phyloP scores from a whole-genome alignment of 2,329 filamentous ascomycete genomes.

The Fusarium gaditjirri region DNA sequence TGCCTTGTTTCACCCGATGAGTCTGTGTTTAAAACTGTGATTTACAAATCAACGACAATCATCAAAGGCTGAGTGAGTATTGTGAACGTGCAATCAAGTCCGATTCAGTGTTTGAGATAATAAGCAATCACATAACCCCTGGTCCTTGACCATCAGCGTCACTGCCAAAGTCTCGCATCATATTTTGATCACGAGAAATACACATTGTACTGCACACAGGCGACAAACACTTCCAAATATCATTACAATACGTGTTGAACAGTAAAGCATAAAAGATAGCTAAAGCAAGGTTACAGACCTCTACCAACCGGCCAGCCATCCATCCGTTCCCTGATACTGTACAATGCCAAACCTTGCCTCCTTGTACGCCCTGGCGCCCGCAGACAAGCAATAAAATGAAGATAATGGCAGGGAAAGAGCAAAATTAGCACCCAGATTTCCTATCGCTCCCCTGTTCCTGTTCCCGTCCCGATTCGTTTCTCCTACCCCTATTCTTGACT shows the following conservation, averaged over 20 bases:
- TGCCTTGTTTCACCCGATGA: background rate
- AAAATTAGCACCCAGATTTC: slow-evolving; percentile 7
- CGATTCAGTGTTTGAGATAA: background rate
- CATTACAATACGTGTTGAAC: slow-evolving; percentile 25
- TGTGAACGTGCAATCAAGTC: background rate
- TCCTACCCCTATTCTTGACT: slow-evolving; percentile 6
- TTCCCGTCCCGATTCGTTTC: slow-evolving; percentile 1
- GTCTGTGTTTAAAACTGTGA: background rate
- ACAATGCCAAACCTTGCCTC: slow-evolving; percentile 30
- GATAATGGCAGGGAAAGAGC: slow-evolving; percentile 2
- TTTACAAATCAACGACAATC: background rate
- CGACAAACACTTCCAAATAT: background rate
- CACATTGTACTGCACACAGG: background rate
- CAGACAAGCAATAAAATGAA: slow-evolving; percentile 3
- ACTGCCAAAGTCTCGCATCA: background rate
- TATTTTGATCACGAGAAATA: background rate
- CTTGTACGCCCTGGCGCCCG: slow-evolving; percentile 32
- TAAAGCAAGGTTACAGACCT: slow-evolving; percentile 26
- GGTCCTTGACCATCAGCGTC: background rate
- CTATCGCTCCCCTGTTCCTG: background rate
- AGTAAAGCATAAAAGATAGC: slow-evolving; percentile 29
- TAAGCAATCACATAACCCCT: background rate
- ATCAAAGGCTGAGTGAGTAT: background rate
- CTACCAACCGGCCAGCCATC: slow-evolving; percentile 16
- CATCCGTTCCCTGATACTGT: slow-evolving; percentile 26